Evolutionary conservation across 2,329 filamentous ascomycete genomes (phyloP).

Genomic region (Paecilomyces dactylethromorphus): DNA sequence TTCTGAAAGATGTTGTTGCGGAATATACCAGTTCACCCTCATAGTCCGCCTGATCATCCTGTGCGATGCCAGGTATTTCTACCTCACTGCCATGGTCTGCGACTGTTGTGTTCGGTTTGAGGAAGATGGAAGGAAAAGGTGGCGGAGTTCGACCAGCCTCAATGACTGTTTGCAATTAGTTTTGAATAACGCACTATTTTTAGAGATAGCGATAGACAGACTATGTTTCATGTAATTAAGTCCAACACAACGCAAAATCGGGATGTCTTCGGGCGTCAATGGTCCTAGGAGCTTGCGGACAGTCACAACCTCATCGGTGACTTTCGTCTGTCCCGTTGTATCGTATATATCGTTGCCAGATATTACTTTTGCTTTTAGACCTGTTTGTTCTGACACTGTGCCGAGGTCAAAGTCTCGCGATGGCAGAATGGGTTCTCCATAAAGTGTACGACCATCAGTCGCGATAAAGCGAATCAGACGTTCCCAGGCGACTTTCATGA

Average conservation of each 20-base stretch:
- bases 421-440: not conserved
- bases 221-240: conserved; percentile 56
- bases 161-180: conserved; percentile 31
- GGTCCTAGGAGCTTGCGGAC: conserved; percentile 52
- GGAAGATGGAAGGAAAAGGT: conserved; percentile 62
- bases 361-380: conserved; percentile 48
- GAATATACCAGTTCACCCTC: conserved; percentile 63
- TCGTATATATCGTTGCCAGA: conserved; percentile 46
- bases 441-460: not conserved
- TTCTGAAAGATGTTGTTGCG: conserved; percentile 26
- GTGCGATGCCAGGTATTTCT: conserved; percentile 56
- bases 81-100: conserved; percentile 55
- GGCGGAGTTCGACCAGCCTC: conserved; percentile 47
- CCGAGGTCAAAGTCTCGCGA: not conserved
- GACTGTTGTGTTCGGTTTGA: conserved; percentile 60
- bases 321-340: conserved; percentile 37
- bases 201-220: conserved; percentile 12
- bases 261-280: conserved; percentile 44
- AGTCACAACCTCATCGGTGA: conserved; percentile 49
- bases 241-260: conserved; percentile 53
- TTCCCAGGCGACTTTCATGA: not conserved
- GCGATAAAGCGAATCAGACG: not conserved
- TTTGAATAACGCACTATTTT: not conserved
- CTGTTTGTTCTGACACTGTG: not conserved
- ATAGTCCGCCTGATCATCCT: conserved; percentile 60